A percentile compares a stretch with the other conserved stretches of the same genome.
These are phyloP conservation scores for Kodamaea fungicola DNA, from an alignment of 1,139 yeast genomes.

Conservation along the genomic window DNA sequence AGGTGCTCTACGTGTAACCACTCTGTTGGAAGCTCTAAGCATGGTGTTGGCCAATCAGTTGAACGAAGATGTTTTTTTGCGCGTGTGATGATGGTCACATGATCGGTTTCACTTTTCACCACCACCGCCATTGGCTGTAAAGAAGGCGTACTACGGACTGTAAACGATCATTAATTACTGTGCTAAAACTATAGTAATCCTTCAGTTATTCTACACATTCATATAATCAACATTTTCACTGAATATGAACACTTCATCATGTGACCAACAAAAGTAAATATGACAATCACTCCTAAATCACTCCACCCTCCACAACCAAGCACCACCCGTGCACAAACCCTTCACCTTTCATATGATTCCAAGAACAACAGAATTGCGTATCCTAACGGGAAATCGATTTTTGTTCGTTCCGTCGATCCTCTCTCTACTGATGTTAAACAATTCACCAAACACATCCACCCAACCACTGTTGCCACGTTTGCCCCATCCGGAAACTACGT, in stretches of 20 bases:
- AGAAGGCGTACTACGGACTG: no score
- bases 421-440: conserved; percentile 48
- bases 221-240: no score
- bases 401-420: conserved; percentile 60
- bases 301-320: conserved; percentile 73
- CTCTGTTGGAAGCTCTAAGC: conserved; percentile 12
- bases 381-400: conserved; percentile 77
- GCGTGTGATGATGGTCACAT: background rate
- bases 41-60: conserved; percentile 6
- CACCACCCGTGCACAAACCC: conserved; percentile 67
- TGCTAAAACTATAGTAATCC: no score
- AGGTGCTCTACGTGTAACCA: background rate
- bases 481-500: conserved; percentile 87
- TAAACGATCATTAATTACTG: no score
- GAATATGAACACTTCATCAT: no score
- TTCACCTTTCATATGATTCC: conserved; percentile 72
- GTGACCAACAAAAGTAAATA: background rate
- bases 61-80: background rate
- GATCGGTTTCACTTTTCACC: no score
- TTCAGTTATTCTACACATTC: no score
- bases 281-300: conserved; percentile 25
- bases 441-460: conserved; percentile 65
- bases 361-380: conserved; percentile 70
- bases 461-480: conserved; percentile 73
- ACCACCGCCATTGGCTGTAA: no score